A percentile compares a stretch with the other conserved stretches of the same genome.
phyloP scores from a whole-genome alignment of 768 basidiomycete species.

The Lentinula lateritia region DNA sequence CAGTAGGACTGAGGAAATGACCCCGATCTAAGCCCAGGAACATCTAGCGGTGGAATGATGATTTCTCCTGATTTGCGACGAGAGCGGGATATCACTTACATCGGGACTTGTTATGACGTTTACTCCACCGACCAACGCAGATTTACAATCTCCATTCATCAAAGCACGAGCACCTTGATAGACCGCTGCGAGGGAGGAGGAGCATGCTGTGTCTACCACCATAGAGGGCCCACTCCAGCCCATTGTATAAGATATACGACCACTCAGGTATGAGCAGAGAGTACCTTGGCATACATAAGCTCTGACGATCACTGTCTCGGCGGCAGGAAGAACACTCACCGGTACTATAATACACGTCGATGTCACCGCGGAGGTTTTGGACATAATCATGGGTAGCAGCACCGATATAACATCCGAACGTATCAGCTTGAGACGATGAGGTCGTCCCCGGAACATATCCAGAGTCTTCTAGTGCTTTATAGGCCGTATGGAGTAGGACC shows the following conservation, averaged over 20 bases:
- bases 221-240: constrained; percentile 65
- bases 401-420: constrained; percentile 65
- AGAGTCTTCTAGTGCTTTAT: constrained; percentile 64
- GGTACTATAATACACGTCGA: constrained; percentile 69
- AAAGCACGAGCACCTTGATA: constrained; percentile 67
- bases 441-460: constrained; percentile 64
- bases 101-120: constrained; percentile 68
- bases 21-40: constrained; percentile 63
- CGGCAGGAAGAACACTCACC: constrained; percentile 31
- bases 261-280: constrained; percentile 60
- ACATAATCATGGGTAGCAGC: constrained; percentile 65
- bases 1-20: constrained; percentile 62
- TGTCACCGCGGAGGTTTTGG: constrained; percentile 54
- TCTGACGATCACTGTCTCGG: background rate
- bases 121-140: constrained; percentile 71
- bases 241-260: constrained; percentile 67
- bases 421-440: constrained; percentile 42
- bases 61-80: constrained; percentile 15
- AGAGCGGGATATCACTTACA: constrained; percentile 25
- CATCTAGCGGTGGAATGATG: constrained; percentile 38
- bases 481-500: constrained; percentile 57
- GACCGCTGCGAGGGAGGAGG: constrained; percentile 62
- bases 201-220: constrained; percentile 72
- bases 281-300: constrained; percentile 40
- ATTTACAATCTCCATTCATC: constrained; percentile 55